Conservation (phyloP, 2,329 filamentous ascomycete species). For the Epichloe aotearoae region DNA sequence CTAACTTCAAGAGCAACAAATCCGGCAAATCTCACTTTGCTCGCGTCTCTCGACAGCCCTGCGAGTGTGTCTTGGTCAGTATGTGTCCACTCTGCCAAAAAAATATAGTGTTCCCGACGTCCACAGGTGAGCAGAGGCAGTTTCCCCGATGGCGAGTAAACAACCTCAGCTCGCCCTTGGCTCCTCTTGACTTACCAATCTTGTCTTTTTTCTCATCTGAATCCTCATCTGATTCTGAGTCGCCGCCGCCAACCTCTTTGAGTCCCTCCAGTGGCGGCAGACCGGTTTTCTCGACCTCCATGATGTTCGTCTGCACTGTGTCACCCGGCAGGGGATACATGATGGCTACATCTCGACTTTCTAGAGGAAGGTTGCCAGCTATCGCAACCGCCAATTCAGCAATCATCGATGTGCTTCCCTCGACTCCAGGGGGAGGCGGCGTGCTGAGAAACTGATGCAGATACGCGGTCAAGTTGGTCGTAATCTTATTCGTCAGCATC, state of each 20-base stretch:
- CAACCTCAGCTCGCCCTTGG: conserved; percentile 37
- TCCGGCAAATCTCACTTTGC: conserved; percentile 58
- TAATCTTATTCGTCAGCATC: conserved; percentile 56
- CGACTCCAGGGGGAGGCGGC: conserved; percentile 72
- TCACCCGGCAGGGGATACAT: conserved; percentile 73
- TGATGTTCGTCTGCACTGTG: conserved; percentile 54
- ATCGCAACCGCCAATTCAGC: conserved; percentile 82
- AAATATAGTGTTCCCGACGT: neutral
- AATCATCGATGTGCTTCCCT: conserved; percentile 83
- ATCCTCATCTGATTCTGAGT: conserved; percentile 19
- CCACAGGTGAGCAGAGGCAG: neutral
- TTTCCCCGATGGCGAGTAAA: conserved; percentile 5
- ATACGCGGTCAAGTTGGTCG: conserved; percentile 52
- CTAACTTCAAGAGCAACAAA: conserved; percentile 65
- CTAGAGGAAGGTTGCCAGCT: conserved; percentile 71
- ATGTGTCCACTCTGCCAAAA: conserved; percentile 12
- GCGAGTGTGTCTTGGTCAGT: conserved; percentile 25
- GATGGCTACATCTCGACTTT: conserved; percentile 82
- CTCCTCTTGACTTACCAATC: conserved; percentile 26
- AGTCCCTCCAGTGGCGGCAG: conserved; percentile 47
- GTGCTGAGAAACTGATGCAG: conserved; percentile 64
- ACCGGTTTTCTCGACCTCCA: conserved; percentile 72
- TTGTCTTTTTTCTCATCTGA: conserved; percentile 23
- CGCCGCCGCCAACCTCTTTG: conserved; percentile 24
- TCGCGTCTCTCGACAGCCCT: conserved; percentile 31